Base-by-base conservation (phyloP, 306 rosid species). In the Rosa chinensis region DNA sequence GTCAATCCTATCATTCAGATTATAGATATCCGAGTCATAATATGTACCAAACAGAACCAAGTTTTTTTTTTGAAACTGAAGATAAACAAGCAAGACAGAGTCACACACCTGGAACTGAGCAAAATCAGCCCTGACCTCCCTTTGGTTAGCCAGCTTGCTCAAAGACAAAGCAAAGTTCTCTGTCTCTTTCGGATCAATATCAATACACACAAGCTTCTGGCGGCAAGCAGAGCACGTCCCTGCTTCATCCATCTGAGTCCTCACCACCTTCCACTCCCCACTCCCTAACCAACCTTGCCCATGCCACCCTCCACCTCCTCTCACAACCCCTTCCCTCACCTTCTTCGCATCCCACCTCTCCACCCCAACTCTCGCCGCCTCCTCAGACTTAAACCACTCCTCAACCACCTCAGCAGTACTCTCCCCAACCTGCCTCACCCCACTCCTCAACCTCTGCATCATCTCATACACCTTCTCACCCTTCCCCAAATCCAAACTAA, bases 241-340 rank as follows among this genome's bases (percentile, higher is more conserved):
- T 12, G 52, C 82, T 56, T 84, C 90, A 28, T 88, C 84, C 81
- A 96, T 87, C 12, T 61, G 85, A 69, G 99, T 93, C 76, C 89
- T 87, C 50, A 25, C 89, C 84, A 87, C 88, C 69, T 79, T 93
- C 98, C 99, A 95, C 17, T 67, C 64, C 83, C 99, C 99, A 66
- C 86, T 88, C 72, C 99, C 97, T 55, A 95, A 89, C 98, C 99
- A 95, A 70, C 99, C 98, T 28, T 90, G 89, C 68, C 99, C 97
- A 84, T 93, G 99, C 98, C 99, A 96, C 67, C 99, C 99, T 73
- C 98, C 99, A 81, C 98, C 99, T 70, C 94, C 93, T 64, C 49
- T 81, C 66, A 21, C 77, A 74, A 88, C 58, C 75, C 92, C 96
- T 78, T 91, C 84, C 77, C 56, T 86, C 76, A 93, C 85, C 71